phyloP scores from a whole-genome alignment of 306 rosid species.

The Gillenia trifoliata region DNA sequence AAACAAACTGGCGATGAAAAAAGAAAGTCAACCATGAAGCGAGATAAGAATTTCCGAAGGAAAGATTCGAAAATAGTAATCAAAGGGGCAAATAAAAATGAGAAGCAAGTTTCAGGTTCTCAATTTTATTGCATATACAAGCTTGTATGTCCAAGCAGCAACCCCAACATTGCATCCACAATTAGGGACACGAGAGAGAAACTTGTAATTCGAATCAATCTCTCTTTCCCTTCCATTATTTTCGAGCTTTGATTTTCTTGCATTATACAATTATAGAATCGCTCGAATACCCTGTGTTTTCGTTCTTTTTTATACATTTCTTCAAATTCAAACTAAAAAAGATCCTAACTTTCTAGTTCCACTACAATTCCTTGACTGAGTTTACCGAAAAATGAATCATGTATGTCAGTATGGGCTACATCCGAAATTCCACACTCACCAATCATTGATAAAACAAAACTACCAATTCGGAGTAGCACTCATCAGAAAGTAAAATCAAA shows the following conservation, averaged over 20 bases:
- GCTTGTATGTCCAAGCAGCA: not conserved
- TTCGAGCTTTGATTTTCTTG: not conserved
- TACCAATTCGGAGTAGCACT: too few species aligned
- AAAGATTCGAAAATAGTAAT: too few species aligned
- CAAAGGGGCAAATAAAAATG: too few species aligned
- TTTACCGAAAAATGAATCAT: not conserved
- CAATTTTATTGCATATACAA: too few species aligned
- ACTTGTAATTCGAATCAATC: too few species aligned
- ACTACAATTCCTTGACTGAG: not conserved
- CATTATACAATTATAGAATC: not conserved
- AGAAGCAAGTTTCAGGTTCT: too few species aligned
- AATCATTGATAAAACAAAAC: too few species aligned
- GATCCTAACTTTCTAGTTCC: not conserved
- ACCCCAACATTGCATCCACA: not conserved
- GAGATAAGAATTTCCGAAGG: not conserved
- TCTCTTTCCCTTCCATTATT: not conserved
- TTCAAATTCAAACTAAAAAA: not conserved
- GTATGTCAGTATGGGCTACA: too few species aligned
- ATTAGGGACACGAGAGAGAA: too few species aligned
- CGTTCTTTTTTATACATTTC: not conserved
- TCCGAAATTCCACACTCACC: not conserved
- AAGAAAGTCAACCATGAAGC: not conserved
- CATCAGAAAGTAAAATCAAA: too few species aligned
- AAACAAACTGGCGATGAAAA: not conserved
- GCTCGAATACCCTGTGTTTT: not conserved